A percentile compares a stretch with the other conserved stretches of the same genome.
Conservation (phyloP, 164 flowering plant species). For the Vitis labrusca region DNA sequence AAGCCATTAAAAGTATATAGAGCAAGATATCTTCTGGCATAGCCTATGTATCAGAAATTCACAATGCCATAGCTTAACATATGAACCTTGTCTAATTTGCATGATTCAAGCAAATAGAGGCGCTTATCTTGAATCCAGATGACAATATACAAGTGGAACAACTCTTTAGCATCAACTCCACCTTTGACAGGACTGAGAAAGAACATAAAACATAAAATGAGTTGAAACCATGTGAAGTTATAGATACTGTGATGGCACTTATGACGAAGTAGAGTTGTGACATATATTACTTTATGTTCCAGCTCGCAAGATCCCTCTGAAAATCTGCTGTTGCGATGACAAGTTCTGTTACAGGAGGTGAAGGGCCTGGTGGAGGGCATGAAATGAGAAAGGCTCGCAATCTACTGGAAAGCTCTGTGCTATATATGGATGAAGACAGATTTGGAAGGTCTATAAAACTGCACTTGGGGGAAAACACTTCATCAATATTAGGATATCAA, state of each 20-base stretch:
- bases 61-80: not conserved
- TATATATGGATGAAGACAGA: conserved; percentile 80
- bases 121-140: conserved; percentile 94
- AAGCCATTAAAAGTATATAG: no score
- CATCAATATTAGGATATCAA: not conserved
- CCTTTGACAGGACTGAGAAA: conserved; percentile 74
- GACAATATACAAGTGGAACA: conserved; percentile 85
- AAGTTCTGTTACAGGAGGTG: conserved; percentile 82
- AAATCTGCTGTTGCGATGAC: conserved; percentile 85
- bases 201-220: not conserved
- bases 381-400: conserved; percentile 83
- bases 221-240: not conserved
- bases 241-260: not conserved
- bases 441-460: conserved; percentile 92
- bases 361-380: conserved; percentile 89
- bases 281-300: conserved; percentile 69
- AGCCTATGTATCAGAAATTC: not conserved
- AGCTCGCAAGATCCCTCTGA: conserved; percentile 74
- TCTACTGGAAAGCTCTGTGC: conserved; percentile 74
- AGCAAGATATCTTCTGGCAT: no score
- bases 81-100: conserved; percentile 85
- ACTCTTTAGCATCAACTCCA: conserved; percentile 90
- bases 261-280: not conserved
- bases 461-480: conserved; percentile 25
- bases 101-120: conserved; percentile 67